Evolutionary conservation across 345 rosid species (phyloP), one percentile per base, ranked within the genome.

Genomic region (Syzygium jambos): DNA sequence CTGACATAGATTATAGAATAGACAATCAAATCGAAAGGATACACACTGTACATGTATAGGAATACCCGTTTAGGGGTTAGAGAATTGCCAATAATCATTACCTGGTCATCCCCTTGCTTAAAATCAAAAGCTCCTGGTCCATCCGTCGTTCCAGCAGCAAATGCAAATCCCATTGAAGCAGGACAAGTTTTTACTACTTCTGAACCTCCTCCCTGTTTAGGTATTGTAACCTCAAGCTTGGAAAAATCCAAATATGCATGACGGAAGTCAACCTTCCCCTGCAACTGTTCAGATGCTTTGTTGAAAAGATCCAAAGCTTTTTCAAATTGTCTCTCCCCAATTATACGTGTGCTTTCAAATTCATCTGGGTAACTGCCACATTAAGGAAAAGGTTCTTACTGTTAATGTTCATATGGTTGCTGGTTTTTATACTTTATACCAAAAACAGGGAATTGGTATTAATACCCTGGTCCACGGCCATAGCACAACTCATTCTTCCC

Each of bases 81-180:
- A 30, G 63, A 87, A 34, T 68, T 46, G 53, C 41, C 88, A 86
- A 55, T 30, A 61, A 19, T 46, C 19, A 90, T 89, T 90, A 95
- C 99, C 95, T 90, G 86, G 89, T 94, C 93, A 93, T 98, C 99
- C 87, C 99, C 99, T 93, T 98, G 99, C 89, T 93, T 94, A 90
- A 98, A 98, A 92, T 94, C 99, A 92, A 98, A 98, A 91, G 99
- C 99, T 87, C 99, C 99, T 54, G 98, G 99, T 84, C 99, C 99
- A 93, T 98, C 99, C 22, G 99, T 98, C 43, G 99, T 98, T 91
- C 99, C 99, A 9, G 99, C 99, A 29, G 99, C 99, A 93, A 98
- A 95, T 88, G 92, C 96, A 87, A 98, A 98, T 29, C 99, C 99
- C 99, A 98, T 93, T 83, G 99, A 98, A 85, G 98, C 99, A 84